Conservation (phyloP, 495 filamentous ascomycete species). For the Neurospora pannonica region DNA sequence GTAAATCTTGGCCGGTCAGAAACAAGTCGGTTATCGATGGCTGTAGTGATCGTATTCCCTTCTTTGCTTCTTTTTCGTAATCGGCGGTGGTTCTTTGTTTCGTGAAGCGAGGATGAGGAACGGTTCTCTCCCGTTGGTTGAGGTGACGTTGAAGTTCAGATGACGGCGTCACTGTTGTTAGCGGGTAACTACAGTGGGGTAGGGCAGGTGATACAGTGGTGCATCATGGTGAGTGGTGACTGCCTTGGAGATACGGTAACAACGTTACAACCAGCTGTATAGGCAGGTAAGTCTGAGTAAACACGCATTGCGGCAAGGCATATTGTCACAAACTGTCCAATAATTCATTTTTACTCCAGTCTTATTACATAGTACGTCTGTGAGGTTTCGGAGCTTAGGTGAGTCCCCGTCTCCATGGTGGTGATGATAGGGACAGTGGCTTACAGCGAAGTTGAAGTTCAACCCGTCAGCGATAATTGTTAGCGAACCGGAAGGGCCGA, state of each 20-base stretch:
- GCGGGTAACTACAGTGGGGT: background rate
- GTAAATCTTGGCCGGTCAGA: background rate
- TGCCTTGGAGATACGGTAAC: background rate
- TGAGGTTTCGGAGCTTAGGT: background rate
- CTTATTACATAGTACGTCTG: background rate
- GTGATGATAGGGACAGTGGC: background rate
- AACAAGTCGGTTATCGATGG: background rate
- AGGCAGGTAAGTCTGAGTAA: background rate
- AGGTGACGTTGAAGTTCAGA: background rate
- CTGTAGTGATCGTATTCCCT: background rate
- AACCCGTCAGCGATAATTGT: background rate
- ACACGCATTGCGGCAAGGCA: background rate
- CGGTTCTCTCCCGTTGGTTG: background rate
- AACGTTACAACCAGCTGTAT: background rate
- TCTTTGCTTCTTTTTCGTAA: background rate
- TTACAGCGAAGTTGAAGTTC: background rate
- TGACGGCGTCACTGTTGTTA: background rate
- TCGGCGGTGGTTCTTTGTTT: background rate
- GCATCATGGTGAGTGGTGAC: background rate
- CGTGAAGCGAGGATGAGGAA: background rate
- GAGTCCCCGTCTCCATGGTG: background rate
- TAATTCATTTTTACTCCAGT: background rate
- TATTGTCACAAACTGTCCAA: background rate
- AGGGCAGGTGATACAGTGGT: background rate
- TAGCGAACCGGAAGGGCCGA: background rate